phyloP scores from a whole-genome alignment of 805 yeast species.

The Ogataea ramenticola region DNA sequence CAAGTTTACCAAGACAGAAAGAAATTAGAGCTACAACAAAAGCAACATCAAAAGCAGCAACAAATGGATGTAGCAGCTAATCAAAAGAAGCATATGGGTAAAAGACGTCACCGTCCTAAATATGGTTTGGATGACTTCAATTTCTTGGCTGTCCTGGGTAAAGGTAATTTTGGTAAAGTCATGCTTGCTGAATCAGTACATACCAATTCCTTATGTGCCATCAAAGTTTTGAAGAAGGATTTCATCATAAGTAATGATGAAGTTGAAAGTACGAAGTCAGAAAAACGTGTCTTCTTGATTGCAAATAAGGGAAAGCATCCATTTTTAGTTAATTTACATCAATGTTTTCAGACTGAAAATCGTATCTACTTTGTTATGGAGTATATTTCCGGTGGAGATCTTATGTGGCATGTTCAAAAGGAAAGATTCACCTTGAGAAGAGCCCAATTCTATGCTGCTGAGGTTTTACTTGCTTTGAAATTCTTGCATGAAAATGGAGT shows the following conservation, averaged over 20 bases:
- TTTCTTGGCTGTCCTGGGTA: constrained; percentile 90
- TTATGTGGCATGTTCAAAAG: constrained; percentile 98
- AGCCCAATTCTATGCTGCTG: constrained; percentile 97
- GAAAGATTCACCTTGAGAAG: constrained; percentile 80
- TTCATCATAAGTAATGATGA: constrained; percentile 94
- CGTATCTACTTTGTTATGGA: constrained; percentile 98
- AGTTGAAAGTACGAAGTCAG: constrained; percentile 90
- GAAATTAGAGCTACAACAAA: not conserved
- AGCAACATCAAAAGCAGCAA: constrained; percentile 9
- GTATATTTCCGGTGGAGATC: constrained; percentile 94
- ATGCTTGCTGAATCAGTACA: constrained; percentile 93
- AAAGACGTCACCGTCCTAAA: constrained; percentile 50
- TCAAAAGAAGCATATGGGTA: not conserved
- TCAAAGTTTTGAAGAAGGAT: constrained; percentile 93
- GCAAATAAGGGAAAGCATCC: constrained; percentile 87
- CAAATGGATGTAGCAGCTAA: not conserved
- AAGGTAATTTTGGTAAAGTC: constrained; percentile 98
- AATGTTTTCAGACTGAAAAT: constrained; percentile 97
- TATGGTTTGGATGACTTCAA: constrained; percentile 94
- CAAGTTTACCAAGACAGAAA: not conserved
- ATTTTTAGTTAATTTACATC: constrained; percentile 80
- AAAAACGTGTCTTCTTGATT: constrained; percentile 76
- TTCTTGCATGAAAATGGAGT: constrained; percentile 95
- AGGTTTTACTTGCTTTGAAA: constrained; percentile 83
- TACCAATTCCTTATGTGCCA: constrained; percentile 79